Base-by-base conservation (phyloP, 352 stramenopile species). In the Pythium aristosporum region DNA sequence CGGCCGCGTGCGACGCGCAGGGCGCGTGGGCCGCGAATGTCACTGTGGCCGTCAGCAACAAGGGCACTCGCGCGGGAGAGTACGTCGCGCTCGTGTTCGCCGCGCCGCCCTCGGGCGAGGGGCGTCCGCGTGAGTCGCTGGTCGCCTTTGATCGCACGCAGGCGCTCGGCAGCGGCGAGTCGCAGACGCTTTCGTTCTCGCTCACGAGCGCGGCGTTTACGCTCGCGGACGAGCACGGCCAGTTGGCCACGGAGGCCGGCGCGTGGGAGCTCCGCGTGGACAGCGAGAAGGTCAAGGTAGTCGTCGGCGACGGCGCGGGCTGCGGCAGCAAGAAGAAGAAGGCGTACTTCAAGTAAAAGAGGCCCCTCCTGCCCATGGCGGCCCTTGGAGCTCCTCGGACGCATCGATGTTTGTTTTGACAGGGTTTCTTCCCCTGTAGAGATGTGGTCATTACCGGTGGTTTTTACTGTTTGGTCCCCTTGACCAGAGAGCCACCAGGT, bases 111-210 rank as follows among this genome's bases (percentile, higher is more conserved):
- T 5, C 62, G 68, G 42, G 7, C 52, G 58, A 54, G 20, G 76
- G 77, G 11, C 57, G 62, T n/a, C 80, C 80, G 15, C 53, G 74
- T n/a, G 77, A 86, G 54, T 74, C 67, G n/a, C 47, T 92, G 28
- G 68, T 77, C 9, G 76, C 65, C 10, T 94, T 91, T 37, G 73
- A 81, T 20, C 75, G 79, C 25, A 85, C 85, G 28, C 69, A 66
- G 8, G n/a, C 70, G 41, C 39, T 91, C 30, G 36, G 48, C 2
- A 61, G 78, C 54, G 69, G 63, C 48, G 41, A 48, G 4, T 58
- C 63, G 7, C 52, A 50, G 13, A 10, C 37, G 49, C 21, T 58
- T 20, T 62, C 61, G 13, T 81, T 87, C 32, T 58, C 70, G 9
- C 60, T 91, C n/a, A 49, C 61, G 0, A 50, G 65, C 5, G 74